Conservation (phyloP, 345 rosid species). For the Acer negundo region DNA sequence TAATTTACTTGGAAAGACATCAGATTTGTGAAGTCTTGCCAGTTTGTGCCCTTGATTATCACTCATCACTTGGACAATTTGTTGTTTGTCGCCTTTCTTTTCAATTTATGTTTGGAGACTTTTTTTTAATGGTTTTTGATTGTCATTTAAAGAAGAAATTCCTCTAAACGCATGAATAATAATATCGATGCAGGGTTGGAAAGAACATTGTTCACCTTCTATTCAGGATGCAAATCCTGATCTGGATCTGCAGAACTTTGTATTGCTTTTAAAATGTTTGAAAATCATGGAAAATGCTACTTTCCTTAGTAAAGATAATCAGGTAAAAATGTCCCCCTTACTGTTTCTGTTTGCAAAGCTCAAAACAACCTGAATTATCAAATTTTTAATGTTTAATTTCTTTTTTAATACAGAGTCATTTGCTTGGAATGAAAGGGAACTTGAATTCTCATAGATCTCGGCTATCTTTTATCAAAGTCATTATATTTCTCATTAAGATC, state of each 20-base stretch:
- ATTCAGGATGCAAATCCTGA: slow-evolving; percentile 44
- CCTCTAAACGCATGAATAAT: slow-evolving; percentile 7
- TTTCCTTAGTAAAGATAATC: slow-evolving; percentile 83
- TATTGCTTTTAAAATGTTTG: slow-evolving; percentile 73
- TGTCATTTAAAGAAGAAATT: slow-evolving; percentile 10
- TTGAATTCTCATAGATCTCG: slow-evolving; percentile 40
- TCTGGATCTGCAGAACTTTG: slow-evolving; percentile 44
- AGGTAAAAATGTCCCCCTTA: slow-evolving; percentile 41
- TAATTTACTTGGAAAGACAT: not conserved
- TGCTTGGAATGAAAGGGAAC: slow-evolving; percentile 72
- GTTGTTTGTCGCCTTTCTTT: not conserved
- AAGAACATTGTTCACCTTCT: slow-evolving; percentile 30
- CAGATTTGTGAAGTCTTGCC: not conserved
- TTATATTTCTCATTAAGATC: slow-evolving; percentile 62
- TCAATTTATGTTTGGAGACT: slow-evolving; percentile 4
- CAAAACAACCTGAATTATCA: slow-evolving; percentile 1
- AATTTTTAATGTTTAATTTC: slow-evolving; percentile 10
- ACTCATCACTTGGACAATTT: not conserved
- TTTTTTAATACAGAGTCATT: slow-evolving; percentile 58
- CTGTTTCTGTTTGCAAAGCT: not conserved
- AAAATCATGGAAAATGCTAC: slow-evolving; percentile 98
- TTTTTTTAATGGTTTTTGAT: not conserved
- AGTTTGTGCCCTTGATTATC: not conserved
- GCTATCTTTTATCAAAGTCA: slow-evolving; percentile 56
- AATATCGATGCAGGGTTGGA: slow-evolving; percentile 52